Percentiles rank a stretch among this genome's conserved stretches.
Conservation (phyloP, 2,329 filamentous ascomycete species). For the Gyromitra esculenta region DNA sequence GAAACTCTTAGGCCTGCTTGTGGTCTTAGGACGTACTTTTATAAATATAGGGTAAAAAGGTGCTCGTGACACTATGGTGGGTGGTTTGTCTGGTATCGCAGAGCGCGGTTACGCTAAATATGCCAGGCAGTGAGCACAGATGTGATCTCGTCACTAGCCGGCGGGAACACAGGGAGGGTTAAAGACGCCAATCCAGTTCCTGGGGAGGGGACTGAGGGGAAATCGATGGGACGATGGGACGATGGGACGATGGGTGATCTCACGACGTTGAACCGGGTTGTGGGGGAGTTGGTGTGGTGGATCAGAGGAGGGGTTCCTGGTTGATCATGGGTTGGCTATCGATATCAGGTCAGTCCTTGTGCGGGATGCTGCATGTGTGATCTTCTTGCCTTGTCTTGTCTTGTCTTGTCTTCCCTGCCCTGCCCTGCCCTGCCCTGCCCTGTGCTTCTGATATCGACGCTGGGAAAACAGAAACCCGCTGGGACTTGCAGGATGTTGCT, state of each 20-base stretch:
- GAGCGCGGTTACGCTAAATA: slow-evolving; percentile 1
- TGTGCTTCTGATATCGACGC: not conserved
- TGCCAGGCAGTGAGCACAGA: slow-evolving; percentile 10
- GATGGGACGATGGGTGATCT: slow-evolving; percentile 25
- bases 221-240: slow-evolving; percentile 23
- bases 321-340: slow-evolving; percentile 24
- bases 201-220: slow-evolving; percentile 2
- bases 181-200: slow-evolving; percentile 7
- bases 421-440: not conserved
- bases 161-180: slow-evolving; percentile 6
- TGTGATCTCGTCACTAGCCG: not conserved
- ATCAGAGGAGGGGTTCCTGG: slow-evolving; percentile 29
- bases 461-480: not conserved
- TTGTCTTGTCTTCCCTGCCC: no score
- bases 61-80: not conserved
- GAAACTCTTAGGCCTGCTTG: not conserved
- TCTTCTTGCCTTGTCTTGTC: not conserved
- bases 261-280: slow-evolving; percentile 25
- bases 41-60: not conserved
- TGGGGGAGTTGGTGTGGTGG: slow-evolving; percentile 19
- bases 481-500: not conserved
- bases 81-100: slow-evolving; percentile 6
- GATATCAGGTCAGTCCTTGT: slow-evolving; percentile 12
- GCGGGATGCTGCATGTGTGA: not conserved
- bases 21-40: slow-evolving; percentile 3